These are phyloP conservation scores for Zygoascus bituminiphila DNA, from an alignment of 805 yeast species.

Conservation along the genomic window DNA sequence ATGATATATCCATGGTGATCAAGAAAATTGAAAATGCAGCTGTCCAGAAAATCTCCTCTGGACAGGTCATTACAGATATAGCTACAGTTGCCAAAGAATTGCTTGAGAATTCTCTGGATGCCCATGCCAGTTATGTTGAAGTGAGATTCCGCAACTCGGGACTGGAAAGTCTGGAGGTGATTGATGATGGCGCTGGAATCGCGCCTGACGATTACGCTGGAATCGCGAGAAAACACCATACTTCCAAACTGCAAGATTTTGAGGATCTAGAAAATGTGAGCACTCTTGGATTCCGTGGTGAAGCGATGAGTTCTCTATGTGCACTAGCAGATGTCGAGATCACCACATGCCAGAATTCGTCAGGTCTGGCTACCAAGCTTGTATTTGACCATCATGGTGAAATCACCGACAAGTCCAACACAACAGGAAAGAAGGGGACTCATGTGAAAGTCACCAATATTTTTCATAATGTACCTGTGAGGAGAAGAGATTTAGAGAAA, in stretches of 20 bases:
- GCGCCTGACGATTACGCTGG: constrained; percentile 36
- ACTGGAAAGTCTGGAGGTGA: constrained; percentile 56
- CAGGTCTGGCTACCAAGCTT: constrained; percentile 52
- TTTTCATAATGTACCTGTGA: constrained; percentile 70
- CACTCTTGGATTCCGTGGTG: constrained; percentile 68
- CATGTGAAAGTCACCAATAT: constrained; percentile 47
- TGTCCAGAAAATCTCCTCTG: constrained; percentile 74
- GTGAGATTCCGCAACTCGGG: constrained; percentile 66
- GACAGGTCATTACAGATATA: constrained; percentile 83
- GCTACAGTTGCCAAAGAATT: constrained; percentile 75
- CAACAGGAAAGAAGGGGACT: constrained; percentile 64
- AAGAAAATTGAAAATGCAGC: constrained; percentile 42
- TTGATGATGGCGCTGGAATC: constrained; percentile 73
- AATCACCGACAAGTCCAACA: constrained; percentile 30
- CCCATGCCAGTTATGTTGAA: constrained; percentile 60
- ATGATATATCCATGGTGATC: constrained; percentile 19
- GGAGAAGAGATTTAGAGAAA: constrained; percentile 64
- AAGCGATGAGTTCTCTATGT: constrained; percentile 52
- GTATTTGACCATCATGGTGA: constrained; percentile 50
- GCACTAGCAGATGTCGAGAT: constrained; percentile 37
- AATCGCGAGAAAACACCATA: constrained; percentile 42
- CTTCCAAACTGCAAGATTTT: constrained; percentile 43
- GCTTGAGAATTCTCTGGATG: constrained; percentile 82
- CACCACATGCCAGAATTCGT: constrained; percentile 35
- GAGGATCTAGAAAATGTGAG: constrained; percentile 32